These are phyloP conservation scores for Trichoderma breve DNA, from an alignment of 2,329 filamentous ascomycete genomes.

Conservation along the genomic window DNA sequence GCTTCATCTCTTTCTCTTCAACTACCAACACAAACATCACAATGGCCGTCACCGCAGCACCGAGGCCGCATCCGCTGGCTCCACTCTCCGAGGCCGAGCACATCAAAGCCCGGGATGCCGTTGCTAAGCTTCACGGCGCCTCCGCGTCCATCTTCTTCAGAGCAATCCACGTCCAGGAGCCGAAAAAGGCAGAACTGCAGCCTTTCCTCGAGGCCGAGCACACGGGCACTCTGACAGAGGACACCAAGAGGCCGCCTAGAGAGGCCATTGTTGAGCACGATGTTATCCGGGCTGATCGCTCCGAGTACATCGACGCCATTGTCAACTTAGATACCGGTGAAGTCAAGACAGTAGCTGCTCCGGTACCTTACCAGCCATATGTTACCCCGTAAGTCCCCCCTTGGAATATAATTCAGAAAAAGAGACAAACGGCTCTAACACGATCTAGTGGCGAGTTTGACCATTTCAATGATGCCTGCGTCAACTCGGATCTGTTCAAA, in stretches of 20 bases:
- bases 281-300: constrained; percentile 33
- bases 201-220: constrained; percentile 63
- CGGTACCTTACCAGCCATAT: constrained; percentile 37
- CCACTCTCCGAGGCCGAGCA: constrained; percentile 52
- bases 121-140: constrained; percentile 36
- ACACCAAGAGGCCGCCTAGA: constrained; percentile 44
- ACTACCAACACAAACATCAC: not conserved
- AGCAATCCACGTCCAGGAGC: constrained; percentile 62
- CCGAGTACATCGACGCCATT: constrained; percentile 38
- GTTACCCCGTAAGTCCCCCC: constrained; percentile 32
- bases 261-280: constrained; percentile 48
- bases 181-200: constrained; percentile 56
- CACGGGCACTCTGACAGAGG: constrained; percentile 44
- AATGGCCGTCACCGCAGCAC: constrained; percentile 12
- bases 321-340: constrained; percentile 38
- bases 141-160: constrained; percentile 45
- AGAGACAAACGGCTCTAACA: not conserved
- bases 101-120: constrained; percentile 43
- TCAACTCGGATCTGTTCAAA: constrained; percentile 45
- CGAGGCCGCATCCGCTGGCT: constrained; percentile 44
- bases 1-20: not conserved
- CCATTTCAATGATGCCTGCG: constrained; percentile 40
- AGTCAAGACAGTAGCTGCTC: constrained; percentile 29
- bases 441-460: constrained; percentile 38
- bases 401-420: not conserved